Evolutionary conservation across 768 basidiomycete genomes (phyloP), one percentile per base, ranked within the genome.

Genomic region (Pleurotus cornucopiae): DNA sequence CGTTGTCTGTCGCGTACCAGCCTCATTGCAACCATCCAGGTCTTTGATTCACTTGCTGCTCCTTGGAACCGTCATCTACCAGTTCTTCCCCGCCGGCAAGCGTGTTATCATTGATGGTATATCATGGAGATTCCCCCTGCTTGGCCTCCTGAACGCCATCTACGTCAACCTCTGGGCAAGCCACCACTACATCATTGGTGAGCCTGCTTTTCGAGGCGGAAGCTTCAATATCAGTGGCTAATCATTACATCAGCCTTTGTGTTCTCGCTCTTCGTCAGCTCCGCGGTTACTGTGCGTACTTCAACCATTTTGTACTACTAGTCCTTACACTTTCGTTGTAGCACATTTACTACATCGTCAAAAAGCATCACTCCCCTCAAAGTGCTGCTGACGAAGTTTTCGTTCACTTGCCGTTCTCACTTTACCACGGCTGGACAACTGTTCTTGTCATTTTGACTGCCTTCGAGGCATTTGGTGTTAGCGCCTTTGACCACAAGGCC

Each of bases 321-420:
- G 66, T 76, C 61, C 63, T 69, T 49, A 66, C 70, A 71, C 47
- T 59, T 63, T 71, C 12, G 69, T 67, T 76, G 2, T 66, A 88
- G 80, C 93, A 95, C 71, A 91, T 96, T 69, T 97, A 98, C 76
- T 98, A 95, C 67, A 75, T 91, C 57, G 88, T 98, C 67, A 95
- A 96, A 80, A 92, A 94, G 72, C 81, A 84, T 59, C 85, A 94
- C 68, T 69, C 78, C 23, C 73, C 90, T 23, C 78, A 88, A 63
- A 80, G 67, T 58, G 61, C 79, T 44, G 76, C 77, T 18, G 94
- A 96, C 60, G 94, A 97, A 71, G 68, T 95, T 60, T 94, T 96
- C 59, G 80, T 98, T 44, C 94, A 98, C 70, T 85, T 97, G 14
- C 97, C 97, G 2, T 98, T 98, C 82, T 94, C 91, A 2, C 84